Base-by-base conservation (phyloP, 805 yeast genomes). In the Monosporozyma unispora region DNA sequence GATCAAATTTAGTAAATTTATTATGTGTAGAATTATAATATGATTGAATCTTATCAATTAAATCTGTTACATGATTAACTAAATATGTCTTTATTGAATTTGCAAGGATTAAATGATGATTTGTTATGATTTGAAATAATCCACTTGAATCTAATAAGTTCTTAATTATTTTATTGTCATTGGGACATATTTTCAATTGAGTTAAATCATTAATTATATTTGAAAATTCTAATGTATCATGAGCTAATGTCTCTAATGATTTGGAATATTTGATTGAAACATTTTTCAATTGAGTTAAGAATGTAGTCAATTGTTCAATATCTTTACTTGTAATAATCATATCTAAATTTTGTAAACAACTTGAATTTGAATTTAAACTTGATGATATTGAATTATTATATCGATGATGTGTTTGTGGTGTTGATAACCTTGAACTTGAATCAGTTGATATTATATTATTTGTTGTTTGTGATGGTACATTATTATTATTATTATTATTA, bases 61-160 rank as follows among this genome's bases (percentile, higher is more conserved):
- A 76, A 4, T 66, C 61, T 12, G 56, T 54, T 33, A 84, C 67
- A 0, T 87, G 86, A 14, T 63, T 69, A 48, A 75, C 79, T 57
- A 87, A 78, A 31, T 75, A 71, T n/a, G 71, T 60, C n/a, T 69
- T 66, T 1, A 87, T 19, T 11, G 42, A 19, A 39, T 79, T 70
- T 14, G 87, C 75, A 55, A 88, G 70, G 12, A 88, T 78, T 52
- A 81, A 82, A 52, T 84, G 84, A 61, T 87, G 93, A 61, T 86
- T 87, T 0, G 91, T 81, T 18, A 86, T 76, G 41, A 88, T 71
- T 59, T 78, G 81, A 56, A 86, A 90, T 48, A 88, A 69, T 0
- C 96, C 95, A 40, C 88, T 82, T 2, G 90, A 85, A 45, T 80
- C 76, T 56, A 80, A 67, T 14, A 87, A 63, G 8, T 87, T 87